Conservation (phyloP, 2,329 filamentous ascomycete species). For the Penicillium sp. region DNA sequence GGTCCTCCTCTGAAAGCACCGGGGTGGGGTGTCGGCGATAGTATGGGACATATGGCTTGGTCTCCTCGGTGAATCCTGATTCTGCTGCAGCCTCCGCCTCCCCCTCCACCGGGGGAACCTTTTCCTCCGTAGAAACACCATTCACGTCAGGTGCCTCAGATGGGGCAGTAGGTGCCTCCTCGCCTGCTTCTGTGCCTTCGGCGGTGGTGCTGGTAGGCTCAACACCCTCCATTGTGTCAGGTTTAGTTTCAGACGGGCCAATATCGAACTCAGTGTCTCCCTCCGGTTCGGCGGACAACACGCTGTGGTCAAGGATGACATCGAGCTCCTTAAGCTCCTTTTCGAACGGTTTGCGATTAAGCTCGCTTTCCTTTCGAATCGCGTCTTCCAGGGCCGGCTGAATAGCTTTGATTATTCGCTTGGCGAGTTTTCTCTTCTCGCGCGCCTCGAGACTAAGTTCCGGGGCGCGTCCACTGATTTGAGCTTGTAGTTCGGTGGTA, state of each 20-base stretch:
- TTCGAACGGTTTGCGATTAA: slow-evolving; percentile 71
- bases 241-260: slow-evolving; percentile 29
- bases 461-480: slow-evolving; percentile 53
- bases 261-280: slow-evolving; percentile 45
- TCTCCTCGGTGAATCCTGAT: slow-evolving; percentile 14
- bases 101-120: slow-evolving; percentile 23
- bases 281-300: slow-evolving; percentile 57
- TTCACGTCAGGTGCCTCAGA: slow-evolving; percentile 14
- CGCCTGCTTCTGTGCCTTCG: slow-evolving; percentile 7
- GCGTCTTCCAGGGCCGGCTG: slow-evolving; percentile 78
- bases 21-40: slow-evolving; percentile 53
- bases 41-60: slow-evolving; percentile 36
- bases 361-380: slow-evolving; percentile 77
- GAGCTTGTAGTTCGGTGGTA: slow-evolving; percentile 53
- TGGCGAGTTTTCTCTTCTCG: slow-evolving; percentile 82
- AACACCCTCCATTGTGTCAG: slow-evolving; percentile 31
- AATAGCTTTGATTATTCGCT: slow-evolving; percentile 82
- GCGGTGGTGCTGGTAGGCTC: slow-evolving; percentile 16
- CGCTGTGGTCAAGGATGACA: slow-evolving; percentile 69
- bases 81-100: slow-evolving; percentile 26
- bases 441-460: slow-evolving; percentile 67
- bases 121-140: slow-evolving; percentile 16
- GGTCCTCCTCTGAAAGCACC: slow-evolving; percentile 47
- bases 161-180: too few species aligned
- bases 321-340: slow-evolving; percentile 75